Conservation (phyloP, 768 basidiomycete species). For the Tylopilus sp. region DNA sequence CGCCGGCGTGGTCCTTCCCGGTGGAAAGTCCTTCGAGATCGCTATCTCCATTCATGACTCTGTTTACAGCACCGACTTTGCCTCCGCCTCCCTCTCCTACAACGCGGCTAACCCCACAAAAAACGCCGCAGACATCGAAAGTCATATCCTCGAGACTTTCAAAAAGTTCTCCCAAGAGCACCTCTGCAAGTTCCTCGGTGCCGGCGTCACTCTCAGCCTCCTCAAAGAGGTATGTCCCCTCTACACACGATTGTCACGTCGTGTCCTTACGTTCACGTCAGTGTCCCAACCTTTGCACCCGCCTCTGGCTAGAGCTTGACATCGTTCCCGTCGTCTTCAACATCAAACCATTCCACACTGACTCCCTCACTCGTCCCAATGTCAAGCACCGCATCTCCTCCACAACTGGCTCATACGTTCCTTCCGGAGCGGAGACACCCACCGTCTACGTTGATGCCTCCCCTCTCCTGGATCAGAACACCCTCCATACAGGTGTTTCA, state of each 20-base stretch:
- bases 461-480: slow-evolving; percentile 42
- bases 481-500: slow-evolving; percentile 42
- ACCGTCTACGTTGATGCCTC: slow-evolving; percentile 61
- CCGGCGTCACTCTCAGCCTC: slow-evolving; percentile 69
- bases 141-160: slow-evolving; percentile 58
- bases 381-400: slow-evolving; percentile 82
- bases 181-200: slow-evolving; percentile 83
- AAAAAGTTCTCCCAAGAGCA: slow-evolving; percentile 73
- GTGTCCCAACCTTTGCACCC: slow-evolving; percentile 81
- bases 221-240: slow-evolving; percentile 55
- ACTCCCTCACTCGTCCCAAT: slow-evolving; percentile 74
- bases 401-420: slow-evolving; percentile 72
- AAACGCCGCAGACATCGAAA: slow-evolving; percentile 60
- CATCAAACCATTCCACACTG: slow-evolving; percentile 79
- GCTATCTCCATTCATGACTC: slow-evolving; percentile 82
- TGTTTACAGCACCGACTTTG: slow-evolving; percentile 79
- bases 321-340: slow-evolving; percentile 85
- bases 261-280: slow-evolving; percentile 31
- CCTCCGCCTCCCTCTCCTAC: slow-evolving; percentile 55
- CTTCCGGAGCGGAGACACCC: slow-evolving; percentile 75
- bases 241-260: slow-evolving; percentile 6
- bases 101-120: slow-evolving; percentile 47
- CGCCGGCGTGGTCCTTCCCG: slow-evolving; percentile 58
- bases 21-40: slow-evolving; percentile 62
- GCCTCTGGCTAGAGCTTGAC: slow-evolving; percentile 79